A percentile compares a stretch with the other conserved stretches of the same genome.
phyloP scores from a whole-genome alignment of 108 stramenopile genomes.

The Skeletonema potamos region DNA sequence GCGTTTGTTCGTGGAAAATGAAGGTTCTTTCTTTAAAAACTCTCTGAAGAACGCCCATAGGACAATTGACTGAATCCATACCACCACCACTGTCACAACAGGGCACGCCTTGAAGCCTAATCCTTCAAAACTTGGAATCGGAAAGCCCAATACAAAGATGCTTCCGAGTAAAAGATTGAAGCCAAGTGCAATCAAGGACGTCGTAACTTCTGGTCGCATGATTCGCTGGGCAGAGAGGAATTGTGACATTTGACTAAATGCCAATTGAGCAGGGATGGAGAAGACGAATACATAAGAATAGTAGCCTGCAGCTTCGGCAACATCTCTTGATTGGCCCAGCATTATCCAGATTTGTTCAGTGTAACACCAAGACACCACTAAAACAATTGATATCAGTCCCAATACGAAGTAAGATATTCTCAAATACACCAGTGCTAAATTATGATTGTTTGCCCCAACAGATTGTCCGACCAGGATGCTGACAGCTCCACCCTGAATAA shows the following conservation, averaged over 20 bases:
- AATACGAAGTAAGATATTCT: constrained; percentile 43
- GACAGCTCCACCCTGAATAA: constrained; percentile 52
- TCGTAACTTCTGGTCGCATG: constrained; percentile 71
- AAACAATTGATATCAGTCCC: constrained; percentile 34
- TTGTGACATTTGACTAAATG: constrained; percentile 67
- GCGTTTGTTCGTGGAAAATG: constrained; percentile 4
- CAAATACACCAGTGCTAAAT: constrained; percentile 50
- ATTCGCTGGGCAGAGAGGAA: constrained; percentile 80
- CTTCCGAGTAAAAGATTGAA: constrained; percentile 70
- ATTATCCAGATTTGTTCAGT: constrained; percentile 60
- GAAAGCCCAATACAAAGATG: constrained; percentile 78
- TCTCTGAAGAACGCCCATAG: constrained; percentile 46
- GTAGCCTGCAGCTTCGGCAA: constrained; percentile 67
- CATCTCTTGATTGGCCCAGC: constrained; percentile 52
- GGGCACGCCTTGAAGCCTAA: constrained; percentile 82
- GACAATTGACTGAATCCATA: constrained; percentile 57
- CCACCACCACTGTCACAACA: constrained; percentile 64
- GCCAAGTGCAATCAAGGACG: constrained; percentile 57
- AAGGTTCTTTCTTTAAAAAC: constrained; percentile 46
- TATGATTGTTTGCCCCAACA: constrained; percentile 42
- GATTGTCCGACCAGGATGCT: constrained; percentile 50
- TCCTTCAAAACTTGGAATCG: constrained; percentile 61
- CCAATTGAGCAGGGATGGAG: constrained; percentile 61
- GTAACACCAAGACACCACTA: constrained; percentile 63
- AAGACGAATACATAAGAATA: constrained; percentile 67